Evolutionary conservation across 768 basidiomycete genomes (phyloP), one percentile per base, ranked within the genome.

Genomic region (Pholiota molesta): DNA sequence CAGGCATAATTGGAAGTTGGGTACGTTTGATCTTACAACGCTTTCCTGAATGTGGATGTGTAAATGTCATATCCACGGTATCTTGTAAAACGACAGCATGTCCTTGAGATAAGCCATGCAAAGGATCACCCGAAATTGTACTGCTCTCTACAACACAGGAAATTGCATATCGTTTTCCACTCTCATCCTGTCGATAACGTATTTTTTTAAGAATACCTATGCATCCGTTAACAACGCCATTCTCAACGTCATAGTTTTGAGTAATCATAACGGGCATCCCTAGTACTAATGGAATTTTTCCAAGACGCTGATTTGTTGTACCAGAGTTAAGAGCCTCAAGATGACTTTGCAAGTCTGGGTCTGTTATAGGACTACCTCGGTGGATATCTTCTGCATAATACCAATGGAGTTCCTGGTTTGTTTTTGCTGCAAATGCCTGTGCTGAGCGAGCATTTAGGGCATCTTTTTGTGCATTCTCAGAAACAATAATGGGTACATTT

Each of bases 241-340:
- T 66, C 23, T 70, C 57, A 0, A 81, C 72, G 52, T 80, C 78
- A 59, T 70, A 78, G 53, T 80, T 81, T n/a, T 75, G 69, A 0
- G 67, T 57, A 0, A 81, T 61, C 52, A 79, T 69, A 0, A 81
- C 74, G 0, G 77, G 78, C 78, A 81, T 80, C 0, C 78, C 79
- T 5, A 74, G 67, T 0, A 72, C 74, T 0, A 82, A 51, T 0
- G 77, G 79, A 0, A 80, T 54, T 9, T 64, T 60, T 0, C 75
- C 73, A 0, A 78, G 65, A 0, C 73, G 52, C 13, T 76, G 73
- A 0, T 69, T 65, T 9, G 75, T 78, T 11, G 57, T 26, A 1
- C 75, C 74, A 0, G 74, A 74, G 59, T 68, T 59, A 4, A 76
- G 1, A 0, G 5, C 53, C 1, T 39, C 5, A 2, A 76, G 33